phyloP scores from a whole-genome alignment of 2,329 filamentous ascomycete genomes.

The Orbilia blumenaviensis region DNA sequence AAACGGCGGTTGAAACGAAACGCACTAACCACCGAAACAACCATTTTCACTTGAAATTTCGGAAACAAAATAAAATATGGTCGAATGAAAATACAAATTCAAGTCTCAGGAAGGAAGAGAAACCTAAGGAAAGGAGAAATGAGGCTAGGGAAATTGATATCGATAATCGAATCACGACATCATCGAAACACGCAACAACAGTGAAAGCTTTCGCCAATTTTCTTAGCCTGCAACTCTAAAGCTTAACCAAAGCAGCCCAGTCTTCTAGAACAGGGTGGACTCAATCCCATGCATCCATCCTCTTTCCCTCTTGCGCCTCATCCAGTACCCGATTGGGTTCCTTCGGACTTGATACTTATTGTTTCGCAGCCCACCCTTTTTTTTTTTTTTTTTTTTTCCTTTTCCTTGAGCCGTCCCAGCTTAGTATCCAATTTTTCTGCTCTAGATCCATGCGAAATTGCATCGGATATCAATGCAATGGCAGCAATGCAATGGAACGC shows the following conservation, averaged over 20 bases:
- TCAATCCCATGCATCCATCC: conserved; percentile 20
- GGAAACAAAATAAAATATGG: neutral
- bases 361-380: conserved; percentile 44
- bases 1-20: neutral
- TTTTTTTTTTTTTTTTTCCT: too few relatives aligned
- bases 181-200: neutral
- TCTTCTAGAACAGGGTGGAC: conserved; percentile 28
- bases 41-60: neutral
- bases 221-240: neutral
- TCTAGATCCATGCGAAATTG: too few relatives aligned
- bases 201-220: neutral
- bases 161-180: neutral
- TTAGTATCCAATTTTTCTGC: too few relatives aligned
- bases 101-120: too few relatives aligned
- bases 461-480: too few relatives aligned
- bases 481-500: too few relatives aligned
- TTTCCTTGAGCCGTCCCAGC: too few relatives aligned
- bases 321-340: conserved; percentile 13
- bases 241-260: too few relatives aligned
- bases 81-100: too few relatives aligned
- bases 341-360: too few relatives aligned
- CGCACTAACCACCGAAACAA: neutral
- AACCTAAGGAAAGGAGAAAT: too few relatives aligned
- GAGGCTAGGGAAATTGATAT: too few relatives aligned
- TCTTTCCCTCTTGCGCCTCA: conserved; percentile 4